Conservation (phyloP, 805 yeast genomes). For the Suhomyces emberorum region DNA sequence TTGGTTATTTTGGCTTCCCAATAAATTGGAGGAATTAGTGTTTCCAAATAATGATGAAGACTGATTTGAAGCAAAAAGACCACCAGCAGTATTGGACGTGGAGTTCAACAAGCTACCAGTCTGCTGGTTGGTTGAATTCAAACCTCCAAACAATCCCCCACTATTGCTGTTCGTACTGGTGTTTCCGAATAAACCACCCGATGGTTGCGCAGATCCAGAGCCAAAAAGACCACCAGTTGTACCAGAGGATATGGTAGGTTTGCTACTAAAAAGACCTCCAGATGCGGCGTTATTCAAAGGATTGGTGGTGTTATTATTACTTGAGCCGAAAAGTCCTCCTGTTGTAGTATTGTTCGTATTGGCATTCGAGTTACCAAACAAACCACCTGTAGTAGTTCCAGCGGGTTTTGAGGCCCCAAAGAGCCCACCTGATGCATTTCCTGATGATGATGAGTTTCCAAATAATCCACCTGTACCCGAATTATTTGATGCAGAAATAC, state of each 20-base stretch:
- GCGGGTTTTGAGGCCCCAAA: conserved; percentile 19
- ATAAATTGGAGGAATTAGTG: conserved; percentile 3
- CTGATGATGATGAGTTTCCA: too few species aligned
- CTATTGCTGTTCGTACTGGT: conserved; percentile 7
- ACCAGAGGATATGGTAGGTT: conserved; percentile 4
- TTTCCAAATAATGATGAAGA: conserved; percentile 17
- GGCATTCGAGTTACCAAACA: conserved; percentile 12
- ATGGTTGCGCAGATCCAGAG: too few species aligned
- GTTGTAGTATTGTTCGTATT: conserved; percentile 10
- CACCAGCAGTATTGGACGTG: background rate
- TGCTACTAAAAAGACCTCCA: conserved; percentile 24
- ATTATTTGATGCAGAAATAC: too few species aligned
- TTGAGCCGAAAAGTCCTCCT: conserved; percentile 22
- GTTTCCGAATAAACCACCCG: background rate
- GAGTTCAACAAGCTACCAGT: too few species aligned
- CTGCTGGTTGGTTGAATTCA: conserved; percentile 4
- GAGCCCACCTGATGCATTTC: too few species aligned
- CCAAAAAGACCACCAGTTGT: conserved; percentile 6
- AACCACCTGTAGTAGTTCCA: conserved; percentile 4
- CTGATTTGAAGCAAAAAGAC: conserved; percentile 4
- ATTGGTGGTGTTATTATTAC: conserved; percentile 13
- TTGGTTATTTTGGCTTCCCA: conserved; percentile 9
- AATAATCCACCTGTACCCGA: too few species aligned
- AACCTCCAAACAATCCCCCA: conserved; percentile 25
- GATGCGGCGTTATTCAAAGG: conserved; percentile 7